Base-by-base conservation (phyloP, 2,329 filamentous ascomycete species). In the Aspergillus sp. region DNA sequence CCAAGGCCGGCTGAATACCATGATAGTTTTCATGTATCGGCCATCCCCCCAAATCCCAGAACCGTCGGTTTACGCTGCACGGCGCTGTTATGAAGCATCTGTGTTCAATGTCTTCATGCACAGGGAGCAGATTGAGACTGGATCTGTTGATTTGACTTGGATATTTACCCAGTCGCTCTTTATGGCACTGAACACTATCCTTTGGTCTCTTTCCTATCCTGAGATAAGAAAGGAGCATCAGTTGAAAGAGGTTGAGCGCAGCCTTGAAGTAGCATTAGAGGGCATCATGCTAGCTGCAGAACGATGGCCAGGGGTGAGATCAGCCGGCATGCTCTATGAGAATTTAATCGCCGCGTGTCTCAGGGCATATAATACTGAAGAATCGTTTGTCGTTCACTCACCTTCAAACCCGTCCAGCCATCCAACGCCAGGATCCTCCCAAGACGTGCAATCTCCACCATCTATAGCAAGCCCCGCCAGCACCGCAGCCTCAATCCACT, bases 31-130 rank as follows among this genome's bases (percentile, higher is more conserved):
- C 65, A 83, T 98, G 63, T 95, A 91, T 72, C 85, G 95, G 3
- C 95, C 95, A 1, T 96, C 91, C 1, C 95, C 95, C 1, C 95
- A 98, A 71, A 86, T 98, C 2, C 90, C 93, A 0, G 88, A 90
- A 60, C 95, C 95, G 0, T 93, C 91, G 0, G 74, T 88, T 7
- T 77, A 83, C n/a, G 91, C 93, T 1, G 93, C 93, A 1, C 78
- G 84, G 32, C 88, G 86, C 64, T 98, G 93, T 71, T 97, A 89
- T 68, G 87, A 95, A 45, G 92, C 91, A 41, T 88, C 91, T 47
- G 82, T 87, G 11, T 90, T 86, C 73, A 93, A 96, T 69, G 90
- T 97, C 66, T 83, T 88, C 63, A 85, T 93, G 70, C 89, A 92
- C 44, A 86, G 85, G 69, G 87, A 89, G 66, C 92, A 96, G 72